phyloP scores from a whole-genome alignment of 306 rosid genomes.

The Acacia crassicarpa region DNA sequence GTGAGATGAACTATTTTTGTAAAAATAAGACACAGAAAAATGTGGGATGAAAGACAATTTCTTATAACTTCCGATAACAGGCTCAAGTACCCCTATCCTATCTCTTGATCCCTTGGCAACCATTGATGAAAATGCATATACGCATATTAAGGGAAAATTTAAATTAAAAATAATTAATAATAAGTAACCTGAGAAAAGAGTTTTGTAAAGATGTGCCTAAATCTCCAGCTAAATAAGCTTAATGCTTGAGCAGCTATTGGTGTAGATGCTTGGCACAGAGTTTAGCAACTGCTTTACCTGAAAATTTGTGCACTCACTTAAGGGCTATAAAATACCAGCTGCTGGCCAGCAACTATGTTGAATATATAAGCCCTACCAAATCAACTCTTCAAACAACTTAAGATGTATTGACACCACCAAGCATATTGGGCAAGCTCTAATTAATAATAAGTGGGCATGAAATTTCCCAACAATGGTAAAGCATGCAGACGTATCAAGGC shows the following conservation, averaged over 20 bases:
- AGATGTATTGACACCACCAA: conserved; percentile 9
- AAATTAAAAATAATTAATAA: neutral
- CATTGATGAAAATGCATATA: conserved; percentile 13
- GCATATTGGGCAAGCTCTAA: conserved; percentile 1
- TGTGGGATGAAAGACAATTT: conserved; percentile 19
- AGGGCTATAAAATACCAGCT: conserved; percentile 22
- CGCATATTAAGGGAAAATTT: conserved; percentile 21
- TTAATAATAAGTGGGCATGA: conserved; percentile 12
- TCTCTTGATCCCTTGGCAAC: conserved; percentile 28
- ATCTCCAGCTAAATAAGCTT: conserved; percentile 82
- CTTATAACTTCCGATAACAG: conserved; percentile 20
- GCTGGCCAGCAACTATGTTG: conserved; percentile 11
- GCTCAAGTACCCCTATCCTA: conserved; percentile 15
- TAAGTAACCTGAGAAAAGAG: conserved; percentile 78
- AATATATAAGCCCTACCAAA: conserved; percentile 20
- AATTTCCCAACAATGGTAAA: neutral
- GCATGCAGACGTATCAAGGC: neutral
- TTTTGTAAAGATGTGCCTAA: conserved; percentile 62
- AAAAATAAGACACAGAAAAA: conserved; percentile 22
- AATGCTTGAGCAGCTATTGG: conserved; percentile 70
- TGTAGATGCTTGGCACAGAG: conserved; percentile 95
- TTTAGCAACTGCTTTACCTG: conserved; percentile 95
- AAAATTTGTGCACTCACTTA: conserved; percentile 28
- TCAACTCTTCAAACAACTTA: neutral
- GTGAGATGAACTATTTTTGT: conserved; percentile 16